Percentiles rank a stretch among this genome's conserved stretches.
These are phyloP conservation scores for Stephanodiscus triporus DNA, from an alignment of 108 stramenopile species.

Conservation along the genomic window DNA sequence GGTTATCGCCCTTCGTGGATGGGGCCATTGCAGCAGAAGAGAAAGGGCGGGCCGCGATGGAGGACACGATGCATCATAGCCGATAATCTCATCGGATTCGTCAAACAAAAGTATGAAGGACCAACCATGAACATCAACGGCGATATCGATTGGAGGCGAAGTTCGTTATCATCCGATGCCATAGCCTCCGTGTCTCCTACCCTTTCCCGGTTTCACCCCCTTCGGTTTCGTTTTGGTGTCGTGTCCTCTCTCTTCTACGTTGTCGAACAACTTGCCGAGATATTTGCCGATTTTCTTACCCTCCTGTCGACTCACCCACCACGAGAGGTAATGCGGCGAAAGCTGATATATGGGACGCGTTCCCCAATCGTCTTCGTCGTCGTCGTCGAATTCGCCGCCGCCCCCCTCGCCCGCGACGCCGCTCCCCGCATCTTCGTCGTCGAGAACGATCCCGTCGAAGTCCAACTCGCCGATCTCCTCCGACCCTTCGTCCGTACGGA, in stretches of 20 bases:
- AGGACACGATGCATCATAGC: too few relatives aligned
- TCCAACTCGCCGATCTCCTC: background rate
- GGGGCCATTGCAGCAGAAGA: too few relatives aligned
- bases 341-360: conserved; percentile 79
- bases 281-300: conserved; percentile 75
- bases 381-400: conserved; percentile 12
- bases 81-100: too few relatives aligned
- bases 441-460: background rate
- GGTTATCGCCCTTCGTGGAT: too few relatives aligned
- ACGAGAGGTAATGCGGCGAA: conserved; percentile 60
- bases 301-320: conserved; percentile 61
- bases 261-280: conserved; percentile 59
- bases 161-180: conserved; percentile 83
- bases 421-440: conserved; percentile 19
- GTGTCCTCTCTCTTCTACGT: conserved; percentile 49
- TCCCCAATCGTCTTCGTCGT: conserved; percentile 48
- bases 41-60: too few relatives aligned
- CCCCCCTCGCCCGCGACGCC: conserved; percentile 5
- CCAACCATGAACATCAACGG: too few relatives aligned
- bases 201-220: conserved; percentile 78
- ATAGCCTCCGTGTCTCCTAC: conserved; percentile 79
- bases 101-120: too few relatives aligned
- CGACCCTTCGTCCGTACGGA: background rate
- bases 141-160: too few relatives aligned
- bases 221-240: conserved; percentile 59